Evolutionary conservation across 2,329 filamentous ascomycete genomes (phyloP).

Genomic region (Cladophialophora psammophila): DNA sequence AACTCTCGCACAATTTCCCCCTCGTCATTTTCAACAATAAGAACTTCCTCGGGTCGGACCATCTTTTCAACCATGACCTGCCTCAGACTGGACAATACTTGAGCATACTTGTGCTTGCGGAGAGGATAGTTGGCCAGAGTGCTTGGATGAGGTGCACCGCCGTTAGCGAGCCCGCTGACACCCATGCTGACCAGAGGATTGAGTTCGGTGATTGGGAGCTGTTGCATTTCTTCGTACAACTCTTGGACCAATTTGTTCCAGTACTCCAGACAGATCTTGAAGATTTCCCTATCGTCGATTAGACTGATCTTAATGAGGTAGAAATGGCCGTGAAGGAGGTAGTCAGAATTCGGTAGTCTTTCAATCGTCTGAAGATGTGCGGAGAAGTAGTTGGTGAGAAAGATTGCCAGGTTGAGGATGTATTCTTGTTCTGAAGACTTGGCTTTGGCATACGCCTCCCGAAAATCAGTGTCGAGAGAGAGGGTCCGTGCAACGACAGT

Average conservation of each 20-base stretch:
- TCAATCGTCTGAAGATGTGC: conserved; percentile 94
- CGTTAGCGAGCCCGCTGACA: conserved; percentile 72
- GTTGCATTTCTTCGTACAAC: conserved; percentile 98
- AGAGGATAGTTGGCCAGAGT: conserved; percentile 90
- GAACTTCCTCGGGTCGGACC: conserved; percentile 95
- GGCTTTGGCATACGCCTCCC: conserved; percentile 87
- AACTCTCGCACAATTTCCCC: conserved; percentile 99
- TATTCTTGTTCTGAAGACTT: conserved; percentile 96
- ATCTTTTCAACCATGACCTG: conserved; percentile 99
- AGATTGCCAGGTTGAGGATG: conserved; percentile 93
- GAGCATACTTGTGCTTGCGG: conserved; percentile 96
- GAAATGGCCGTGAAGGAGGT: conserved; percentile 93
- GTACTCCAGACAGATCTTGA: conserved; percentile 99
- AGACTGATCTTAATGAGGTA: conserved; percentile 98
- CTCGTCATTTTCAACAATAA: conserved; percentile 99
- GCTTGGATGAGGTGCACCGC: conserved; percentile 82
- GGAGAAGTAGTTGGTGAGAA: conserved; percentile 95
- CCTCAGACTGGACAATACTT: conserved; percentile 90
- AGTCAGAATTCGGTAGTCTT: conserved; percentile 93
- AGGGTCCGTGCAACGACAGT: conserved; percentile 94
- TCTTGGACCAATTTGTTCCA: conserved; percentile 99
- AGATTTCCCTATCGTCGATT: conserved; percentile 98
- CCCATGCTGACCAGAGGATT: conserved; percentile 87
- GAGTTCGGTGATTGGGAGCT: conserved; percentile 88
- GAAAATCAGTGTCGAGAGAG: conserved; percentile 86